Conservation (phyloP, 257 asterid species). For the Gentiana dahurica region DNA sequence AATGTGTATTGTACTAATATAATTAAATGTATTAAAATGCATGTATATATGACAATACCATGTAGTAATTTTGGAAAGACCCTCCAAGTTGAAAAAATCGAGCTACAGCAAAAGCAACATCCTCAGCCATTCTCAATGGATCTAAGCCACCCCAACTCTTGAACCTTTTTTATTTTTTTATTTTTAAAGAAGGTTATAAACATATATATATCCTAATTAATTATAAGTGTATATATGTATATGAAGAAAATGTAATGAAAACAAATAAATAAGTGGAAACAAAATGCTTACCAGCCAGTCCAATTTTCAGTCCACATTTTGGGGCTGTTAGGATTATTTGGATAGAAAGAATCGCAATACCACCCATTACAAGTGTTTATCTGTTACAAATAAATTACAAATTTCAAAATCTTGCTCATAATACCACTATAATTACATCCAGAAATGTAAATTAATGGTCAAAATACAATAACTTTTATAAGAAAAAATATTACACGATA, state of each 20-base stretch:
- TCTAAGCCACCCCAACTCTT: conserved; percentile 59
- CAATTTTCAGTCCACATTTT: conserved; percentile 93
- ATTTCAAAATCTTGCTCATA: no score
- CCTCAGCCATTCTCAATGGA: conserved; percentile 64
- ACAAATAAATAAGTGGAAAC: neutral
- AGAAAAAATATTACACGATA: no score
- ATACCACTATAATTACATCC: no score
- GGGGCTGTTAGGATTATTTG: conserved; percentile 49
- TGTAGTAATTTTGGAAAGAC: conserved; percentile 64
- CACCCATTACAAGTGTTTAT: conserved; percentile 72
- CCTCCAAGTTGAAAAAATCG: conserved; percentile 68
- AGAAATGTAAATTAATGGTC: no score
- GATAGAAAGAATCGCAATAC: conserved; percentile 54
- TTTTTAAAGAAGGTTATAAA: neutral
- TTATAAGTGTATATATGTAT: neutral
- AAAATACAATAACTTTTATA: no score
- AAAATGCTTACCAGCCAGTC: conserved; percentile 65
- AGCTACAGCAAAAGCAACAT: conserved; percentile 65
- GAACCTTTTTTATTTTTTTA: conserved; percentile 40
- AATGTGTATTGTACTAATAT: no score
- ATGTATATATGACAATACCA: conserved; percentile 24
- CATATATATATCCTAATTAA: neutral
- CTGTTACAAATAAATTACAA: conserved; percentile 14
- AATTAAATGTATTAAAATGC: neutral
- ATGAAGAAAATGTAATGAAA: neutral